These are phyloP conservation scores for Thelephora aurantiotincta DNA, from an alignment of 768 basidiomycete genomes.

Conservation along the genomic window DNA sequence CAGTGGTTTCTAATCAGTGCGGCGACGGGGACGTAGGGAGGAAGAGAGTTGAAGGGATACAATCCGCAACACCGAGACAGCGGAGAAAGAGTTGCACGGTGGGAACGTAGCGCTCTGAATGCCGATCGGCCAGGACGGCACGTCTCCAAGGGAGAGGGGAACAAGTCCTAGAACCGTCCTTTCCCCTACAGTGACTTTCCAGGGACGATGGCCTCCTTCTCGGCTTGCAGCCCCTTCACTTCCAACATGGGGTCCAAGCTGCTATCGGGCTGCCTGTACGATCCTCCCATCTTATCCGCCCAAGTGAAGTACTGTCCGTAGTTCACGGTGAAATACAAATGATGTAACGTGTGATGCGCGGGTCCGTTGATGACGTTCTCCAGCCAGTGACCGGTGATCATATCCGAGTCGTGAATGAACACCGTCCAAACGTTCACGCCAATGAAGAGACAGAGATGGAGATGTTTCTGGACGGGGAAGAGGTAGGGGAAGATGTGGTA, in stretches of 20 bases:
- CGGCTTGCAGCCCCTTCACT: slow-evolving; percentile 25
- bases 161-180: no score
- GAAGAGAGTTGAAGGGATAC: no score
- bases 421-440: slow-evolving; percentile 93
- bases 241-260: slow-evolving; percentile 78
- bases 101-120: no score
- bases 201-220: slow-evolving; percentile 14
- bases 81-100: no score
- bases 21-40: no score
- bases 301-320: slow-evolving; percentile 98
- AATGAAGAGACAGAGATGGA: slow-evolving; percentile 81
- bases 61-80: no score
- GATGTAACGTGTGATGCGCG: slow-evolving; percentile 94
- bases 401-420: slow-evolving; percentile 96
- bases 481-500: slow-evolving; percentile 88
- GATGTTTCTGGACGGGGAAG: slow-evolving; percentile 77
- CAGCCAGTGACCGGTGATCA: slow-evolving; percentile 84
- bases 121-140: no score
- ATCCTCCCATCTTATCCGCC: slow-evolving; percentile 73
- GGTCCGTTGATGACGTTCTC: slow-evolving; percentile 95
- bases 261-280: slow-evolving; percentile 80
- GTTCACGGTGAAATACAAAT: slow-evolving; percentile 93
- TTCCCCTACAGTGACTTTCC: slow-evolving; percentile 11
- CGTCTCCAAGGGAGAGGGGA: no score
- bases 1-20: no score